phyloP scores from a whole-genome alignment of 2,329 filamentous ascomycete genomes.

The Cyanodermella asteris region DNA sequence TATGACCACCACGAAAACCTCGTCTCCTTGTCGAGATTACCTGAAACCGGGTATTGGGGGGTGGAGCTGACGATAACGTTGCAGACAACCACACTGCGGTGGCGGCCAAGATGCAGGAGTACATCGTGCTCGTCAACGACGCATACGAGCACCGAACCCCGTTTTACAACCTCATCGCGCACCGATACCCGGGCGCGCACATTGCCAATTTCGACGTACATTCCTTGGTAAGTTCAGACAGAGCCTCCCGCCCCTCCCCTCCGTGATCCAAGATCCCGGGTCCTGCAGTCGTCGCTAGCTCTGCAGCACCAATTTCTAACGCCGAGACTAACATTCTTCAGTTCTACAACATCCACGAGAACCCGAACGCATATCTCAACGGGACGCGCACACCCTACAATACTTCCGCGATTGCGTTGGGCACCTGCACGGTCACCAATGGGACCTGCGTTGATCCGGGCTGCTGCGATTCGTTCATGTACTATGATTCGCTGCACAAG shows the following conservation, averaged over 20 bases:
- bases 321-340: too few relatives aligned
- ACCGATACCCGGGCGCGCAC: conserved; percentile 30
- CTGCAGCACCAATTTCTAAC: too few relatives aligned
- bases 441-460: conserved; percentile 20
- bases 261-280: conserved; percentile 1
- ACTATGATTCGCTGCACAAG: conserved; percentile 56
- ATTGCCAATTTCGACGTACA: conserved; percentile 49
- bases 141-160: conserved; percentile 30
- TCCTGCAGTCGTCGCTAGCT: too few relatives aligned
- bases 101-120: conserved; percentile 30
- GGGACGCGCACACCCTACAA: conserved; percentile 40
- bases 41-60: too few relatives aligned
- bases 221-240: conserved; percentile 22
- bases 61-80: too few relatives aligned
- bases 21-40: too few relatives aligned
- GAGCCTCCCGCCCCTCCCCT: not conserved
- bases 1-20: too few relatives aligned
- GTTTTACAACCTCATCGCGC: conserved; percentile 22
- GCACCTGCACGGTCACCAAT: too few relatives aligned
- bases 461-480: conserved; percentile 38
- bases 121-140: conserved; percentile 27
- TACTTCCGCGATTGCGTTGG: conserved; percentile 33
- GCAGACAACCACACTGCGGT: too few relatives aligned
- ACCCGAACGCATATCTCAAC: conserved; percentile 39
- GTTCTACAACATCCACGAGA: conserved; percentile 40